Conservation (phyloP, 2,329 filamentous ascomycete species). For the Parastagonospora avenae region DNA sequence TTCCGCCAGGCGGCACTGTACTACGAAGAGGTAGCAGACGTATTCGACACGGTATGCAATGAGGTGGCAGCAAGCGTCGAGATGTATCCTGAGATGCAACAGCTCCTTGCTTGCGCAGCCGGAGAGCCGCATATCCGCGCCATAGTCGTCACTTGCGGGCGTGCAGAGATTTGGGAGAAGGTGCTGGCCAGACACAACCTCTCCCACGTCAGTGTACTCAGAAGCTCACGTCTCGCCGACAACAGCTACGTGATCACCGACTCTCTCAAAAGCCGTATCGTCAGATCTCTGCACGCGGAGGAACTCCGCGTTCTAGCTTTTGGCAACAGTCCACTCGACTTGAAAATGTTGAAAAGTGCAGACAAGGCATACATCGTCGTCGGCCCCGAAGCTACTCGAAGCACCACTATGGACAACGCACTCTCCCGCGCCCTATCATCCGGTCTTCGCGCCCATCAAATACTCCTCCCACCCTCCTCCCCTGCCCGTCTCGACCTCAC, state of each 20-base stretch:
- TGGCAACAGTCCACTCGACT: constrained; percentile 64
- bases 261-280: constrained; percentile 56
- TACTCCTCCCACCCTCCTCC: constrained; percentile 50
- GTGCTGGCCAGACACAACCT: constrained; percentile 55
- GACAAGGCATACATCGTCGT: constrained; percentile 63
- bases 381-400: constrained; percentile 54
- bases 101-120: constrained; percentile 48
- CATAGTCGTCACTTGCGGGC: constrained; percentile 62
- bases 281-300: constrained; percentile 48
- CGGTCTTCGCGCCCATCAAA: constrained; percentile 53
- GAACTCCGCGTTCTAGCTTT: constrained; percentile 59
- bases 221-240: constrained; percentile 54
- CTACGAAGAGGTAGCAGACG: constrained; percentile 54
- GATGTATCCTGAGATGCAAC: constrained; percentile 56
- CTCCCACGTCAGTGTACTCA: constrained; percentile 57
- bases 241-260: constrained; percentile 59
- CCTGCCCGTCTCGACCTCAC: constrained; percentile 53
- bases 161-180: constrained; percentile 60
- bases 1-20: constrained; percentile 62
- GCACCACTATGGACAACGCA: constrained; percentile 57
- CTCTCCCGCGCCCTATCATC: constrained; percentile 52
- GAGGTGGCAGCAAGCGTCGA: constrained; percentile 49
- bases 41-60: constrained; percentile 55
- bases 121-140: constrained; percentile 48
- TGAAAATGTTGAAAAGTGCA: constrained; percentile 62